Base-by-base conservation (phyloP, 768 basidiomycete species). In the Rhizopogon roseolus region DNA sequence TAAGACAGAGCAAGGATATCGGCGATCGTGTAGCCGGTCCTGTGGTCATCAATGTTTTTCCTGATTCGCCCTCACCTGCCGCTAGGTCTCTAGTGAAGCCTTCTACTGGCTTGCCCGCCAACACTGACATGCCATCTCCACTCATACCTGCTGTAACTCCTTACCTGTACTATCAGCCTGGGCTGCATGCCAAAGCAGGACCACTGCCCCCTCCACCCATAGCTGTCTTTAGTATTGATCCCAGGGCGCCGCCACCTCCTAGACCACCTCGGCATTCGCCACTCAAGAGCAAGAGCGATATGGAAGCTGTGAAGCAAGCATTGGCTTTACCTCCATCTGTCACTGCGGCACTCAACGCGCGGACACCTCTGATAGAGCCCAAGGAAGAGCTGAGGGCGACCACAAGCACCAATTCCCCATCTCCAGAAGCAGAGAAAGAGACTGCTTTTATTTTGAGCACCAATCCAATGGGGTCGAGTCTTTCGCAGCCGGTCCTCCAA, bases 161-260 rank as follows among this genome's bases (percentile, higher is more conserved):
- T 7, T 86, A 81, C 64, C 67, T 84, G 50, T 69, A 76, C 60
- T 87, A 88, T 61, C 78, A 86, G 54, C 84, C 85, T 45, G 86
- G 82, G 46, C 61, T 85, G 2, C 85, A 90, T 67, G 76, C 86
- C 6, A 88, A 79, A 22, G 88, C 87, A 40, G 85, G 86, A 4
- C 88, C 88, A 44, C 74, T 87, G 54, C 87, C 88, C 28, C 80
- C 81, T 32, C 87, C 86, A 8, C 86, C 88, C 2, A 74, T 82
- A 54, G 77, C 83, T 17, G 66, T 74, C 53, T 77, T 82, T 52
- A 72, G 71, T 54, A 74, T 82, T 32, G 72, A 77, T 46, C 71
- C 72, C 11, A 73, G 65, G 46, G 70, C 77, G 8, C 74, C 79
- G 10, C 82, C 84, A 22, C 70, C 76, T 2, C 84, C 85, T 54